These are phyloP conservation scores for Fragilaria crotonensis DNA, from an alignment of 108 stramenopile genomes.

Conservation along the genomic window DNA sequence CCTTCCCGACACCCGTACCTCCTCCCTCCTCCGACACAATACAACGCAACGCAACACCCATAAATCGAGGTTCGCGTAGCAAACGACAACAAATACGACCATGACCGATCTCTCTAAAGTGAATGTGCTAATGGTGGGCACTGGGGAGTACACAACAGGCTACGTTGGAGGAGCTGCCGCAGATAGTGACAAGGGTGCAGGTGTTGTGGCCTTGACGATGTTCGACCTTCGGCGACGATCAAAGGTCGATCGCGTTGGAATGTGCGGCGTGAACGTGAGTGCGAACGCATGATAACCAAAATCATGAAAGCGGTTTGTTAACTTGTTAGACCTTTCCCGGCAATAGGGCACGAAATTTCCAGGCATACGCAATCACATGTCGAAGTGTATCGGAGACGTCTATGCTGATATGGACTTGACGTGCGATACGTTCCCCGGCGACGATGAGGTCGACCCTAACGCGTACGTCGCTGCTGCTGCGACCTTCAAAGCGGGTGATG, in stretches of 20 bases:
- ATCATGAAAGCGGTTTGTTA: no score
- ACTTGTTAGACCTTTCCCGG: neutral
- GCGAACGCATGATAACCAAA: no score
- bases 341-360: slow-evolving; percentile 91
- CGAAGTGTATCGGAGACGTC: slow-evolving; percentile 82
- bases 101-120: no score
- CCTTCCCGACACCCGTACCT: no score
- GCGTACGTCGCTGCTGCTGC: slow-evolving; percentile 75
- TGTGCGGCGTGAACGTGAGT: slow-evolving; percentile 96
- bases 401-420: slow-evolving; percentile 86
- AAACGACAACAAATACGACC: no score
- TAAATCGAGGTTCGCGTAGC: no score
- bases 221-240: slow-evolving; percentile 87
- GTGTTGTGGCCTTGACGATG: slow-evolving; percentile 98
- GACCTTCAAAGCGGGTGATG: slow-evolving; percentile 78
- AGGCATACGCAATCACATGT: slow-evolving; percentile 93
- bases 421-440: slow-evolving; percentile 91
- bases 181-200: slow-evolving; percentile 94
- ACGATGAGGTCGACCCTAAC: slow-evolving; percentile 71
- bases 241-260: slow-evolving; percentile 82
- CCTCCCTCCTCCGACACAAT: no score
- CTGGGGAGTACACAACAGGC: slow-evolving; percentile 96
- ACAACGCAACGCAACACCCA: no score
- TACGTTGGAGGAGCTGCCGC: slow-evolving; percentile 86
- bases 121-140: slow-evolving; percentile 89